A percentile compares a stretch with the other conserved stretches of the same genome.
Evolutionary conservation across 2,329 filamentous ascomycete species (phyloP).

Genomic region (Microdochium bolleyi): DNA sequence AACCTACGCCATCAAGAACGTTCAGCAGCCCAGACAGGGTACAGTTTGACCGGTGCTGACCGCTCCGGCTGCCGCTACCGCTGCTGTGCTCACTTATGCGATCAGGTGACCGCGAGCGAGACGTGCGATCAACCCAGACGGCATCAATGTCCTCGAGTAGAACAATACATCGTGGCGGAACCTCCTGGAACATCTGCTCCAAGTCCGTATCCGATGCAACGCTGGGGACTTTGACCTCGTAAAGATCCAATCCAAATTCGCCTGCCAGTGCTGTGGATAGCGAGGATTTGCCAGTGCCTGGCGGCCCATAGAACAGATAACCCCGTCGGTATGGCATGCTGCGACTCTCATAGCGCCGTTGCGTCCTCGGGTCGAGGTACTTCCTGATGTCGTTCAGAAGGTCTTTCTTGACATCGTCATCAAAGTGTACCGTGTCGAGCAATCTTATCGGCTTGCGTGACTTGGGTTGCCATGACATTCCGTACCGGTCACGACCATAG

Average conservation of each 20-base stretch:
- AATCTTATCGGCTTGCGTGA: constrained; percentile 38
- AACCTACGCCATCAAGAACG: constrained; percentile 56
- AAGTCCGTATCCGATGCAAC: constrained; percentile 39
- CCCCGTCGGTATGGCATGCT: constrained; percentile 56
- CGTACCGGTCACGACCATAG: constrained; percentile 35
- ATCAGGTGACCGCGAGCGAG: background rate
- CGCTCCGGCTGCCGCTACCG: constrained; percentile 53
- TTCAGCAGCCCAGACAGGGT: constrained; percentile 55
- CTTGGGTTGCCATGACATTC: constrained; percentile 39
- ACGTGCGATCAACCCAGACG: constrained; percentile 26
- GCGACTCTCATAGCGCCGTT: constrained; percentile 54
- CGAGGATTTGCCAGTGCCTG: constrained; percentile 28
- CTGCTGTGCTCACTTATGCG: background rate
- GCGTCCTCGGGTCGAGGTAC: constrained; percentile 38
- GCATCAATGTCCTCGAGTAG: constrained; percentile 49
- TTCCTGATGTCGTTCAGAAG: constrained; percentile 42
- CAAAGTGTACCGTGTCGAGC: constrained; percentile 43
- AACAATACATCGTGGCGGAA: constrained; percentile 45
- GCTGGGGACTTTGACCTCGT: constrained; percentile 40
- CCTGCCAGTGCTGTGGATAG: constrained; percentile 42
- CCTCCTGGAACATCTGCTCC: constrained; percentile 37
- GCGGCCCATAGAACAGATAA: constrained; percentile 21
- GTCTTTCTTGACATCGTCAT: constrained; percentile 33
- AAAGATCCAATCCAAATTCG: constrained; percentile 42
- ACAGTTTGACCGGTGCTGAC: constrained; percentile 51